Evolutionary conservation across 306 rosid genomes (phyloP), one percentile per base, ranked within the genome.

Genomic region (Rubus parviflorus): DNA sequence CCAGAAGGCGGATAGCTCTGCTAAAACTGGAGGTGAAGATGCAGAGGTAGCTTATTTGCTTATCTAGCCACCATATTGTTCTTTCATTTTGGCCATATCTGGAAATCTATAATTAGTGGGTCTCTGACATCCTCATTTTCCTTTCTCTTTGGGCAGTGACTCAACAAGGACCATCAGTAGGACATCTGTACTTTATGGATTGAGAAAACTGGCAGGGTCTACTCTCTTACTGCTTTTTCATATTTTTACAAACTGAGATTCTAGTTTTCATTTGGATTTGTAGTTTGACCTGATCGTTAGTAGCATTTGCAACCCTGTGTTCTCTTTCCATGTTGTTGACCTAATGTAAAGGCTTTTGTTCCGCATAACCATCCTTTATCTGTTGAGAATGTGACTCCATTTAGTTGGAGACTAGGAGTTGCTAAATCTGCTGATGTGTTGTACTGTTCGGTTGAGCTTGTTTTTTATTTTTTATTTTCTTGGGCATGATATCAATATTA

Each of bases 1-100:
- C 15, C 88, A 80, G 66, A 89, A 83, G 89, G 77, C 57, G 52
- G 86, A 85, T 30, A 60, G 79, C 30, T 64, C 85, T 60, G 77
- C 84, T 13, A 79, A 80, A 78, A 81, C 83, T 37, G 86, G 76
- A 72, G 89, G 83, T 73, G 82, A 83, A 62, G 83, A 80, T 37
- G 91, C 87, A 69, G 87, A 87, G 89, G 91, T 89, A 73, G 68
- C 74, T 71, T 75, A 62, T 75, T 62, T 71, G 42, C 70, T 37
- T 41, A 25, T 64, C 40, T 78, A 70, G 68, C 72, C 6, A 62
- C 48, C 74, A 46, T 35, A 9, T 49, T 19, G 43, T 57, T 30
- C 19, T 45, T 45, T 30, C 40, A 49, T 15, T 37, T 60, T 72
- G 3, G 73, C 11, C 56, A 42, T 25, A 11, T 56, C 22, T 64